A percentile compares a stretch with the other conserved stretches of the same genome.
Conservation (phyloP, 129 eudicot species). For the Artemisia tridentata region DNA sequence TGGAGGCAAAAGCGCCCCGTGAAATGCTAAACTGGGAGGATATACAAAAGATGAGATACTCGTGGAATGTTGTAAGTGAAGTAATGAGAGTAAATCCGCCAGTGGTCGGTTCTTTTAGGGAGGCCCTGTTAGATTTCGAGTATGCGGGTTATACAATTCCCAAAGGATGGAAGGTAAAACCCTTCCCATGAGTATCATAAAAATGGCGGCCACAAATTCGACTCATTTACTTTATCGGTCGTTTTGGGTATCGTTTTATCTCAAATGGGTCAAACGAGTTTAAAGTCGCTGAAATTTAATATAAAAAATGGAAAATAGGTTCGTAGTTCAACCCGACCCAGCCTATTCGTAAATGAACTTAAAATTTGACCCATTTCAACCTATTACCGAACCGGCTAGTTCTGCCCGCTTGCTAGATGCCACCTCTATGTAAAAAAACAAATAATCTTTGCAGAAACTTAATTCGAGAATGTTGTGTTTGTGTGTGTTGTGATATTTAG, state of each 20-base stretch:
- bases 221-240: not conserved
- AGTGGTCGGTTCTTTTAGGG: slow-evolving; percentile 18
- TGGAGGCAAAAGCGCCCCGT: slow-evolving; percentile 29
- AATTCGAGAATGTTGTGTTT: slow-evolving; percentile 10
- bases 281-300: not conserved
- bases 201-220: not conserved
- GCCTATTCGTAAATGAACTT: not conserved
- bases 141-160: slow-evolving; percentile 47
- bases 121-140: slow-evolving; percentile 12
- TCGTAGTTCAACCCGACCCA: not conserved
- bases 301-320: not conserved
- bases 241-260: not conserved
- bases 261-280: not conserved
- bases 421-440: not conserved
- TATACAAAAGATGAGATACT: slow-evolving; percentile 57
- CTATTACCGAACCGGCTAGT: not conserved
- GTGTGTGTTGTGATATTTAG: not conserved
- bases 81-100: slow-evolving; percentile 48
- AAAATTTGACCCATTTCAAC: not conserved
- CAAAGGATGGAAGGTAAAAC: slow-evolving; percentile 58
- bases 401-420: not conserved
- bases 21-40: slow-evolving; percentile 48
- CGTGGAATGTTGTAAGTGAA: slow-evolving; percentile 54
- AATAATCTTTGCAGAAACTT: not conserved
- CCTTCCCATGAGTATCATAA: not conserved